Base-by-base conservation (phyloP, 108 stramenopile species). In the Chaetoceros tenuissimus region DNA sequence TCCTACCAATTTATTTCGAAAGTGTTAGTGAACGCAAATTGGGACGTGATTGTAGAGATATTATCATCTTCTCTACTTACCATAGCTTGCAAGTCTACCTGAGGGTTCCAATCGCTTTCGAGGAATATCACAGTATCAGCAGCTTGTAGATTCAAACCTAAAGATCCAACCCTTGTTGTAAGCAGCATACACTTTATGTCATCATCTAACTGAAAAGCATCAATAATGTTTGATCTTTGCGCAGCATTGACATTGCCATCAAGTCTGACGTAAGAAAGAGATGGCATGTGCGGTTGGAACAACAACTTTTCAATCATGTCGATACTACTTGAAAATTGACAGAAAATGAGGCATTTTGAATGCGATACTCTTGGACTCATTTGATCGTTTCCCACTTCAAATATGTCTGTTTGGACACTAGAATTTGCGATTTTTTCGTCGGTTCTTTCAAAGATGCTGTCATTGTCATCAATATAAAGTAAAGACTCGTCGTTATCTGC, bases 141-240 rank as follows among this genome's bases (percentile, higher is more conserved):
- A 21, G 84, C 82, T 80, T 87, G 90, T 28, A 95, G 53, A 60
- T 87, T 95, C 28, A 95, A 66, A 16, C 94, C 94, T 22, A 92
- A 64, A 0, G 83, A 82, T 30, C 89, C 94, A 45, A 91, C 79
- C 50, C 80, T 67, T 1, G 94, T 92, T 18, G 90, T 92, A 40
- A 92, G 81, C 3, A 95, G 70, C 45, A 89, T 48, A 30, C 89
- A 73, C 46, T 72, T 74, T 30, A 89, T 69, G 46, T 56, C 62
- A 0, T 59, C 55, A 66, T 92, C 86, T 19, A 46, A 43, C 57
- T 95, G 91, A 63, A 94, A 94, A 0, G 46, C 50, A 7, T 95
- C 89, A 2, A 85, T 84, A 59, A 89, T 73, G 3, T 48, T 27
- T 30, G 44, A 53, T 7, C 92, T 69, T 55, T 87, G 66, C 16